Evolutionary conservation across 768 basidiomycete genomes (phyloP).

Genomic region (Leccinellum luteum): DNA sequence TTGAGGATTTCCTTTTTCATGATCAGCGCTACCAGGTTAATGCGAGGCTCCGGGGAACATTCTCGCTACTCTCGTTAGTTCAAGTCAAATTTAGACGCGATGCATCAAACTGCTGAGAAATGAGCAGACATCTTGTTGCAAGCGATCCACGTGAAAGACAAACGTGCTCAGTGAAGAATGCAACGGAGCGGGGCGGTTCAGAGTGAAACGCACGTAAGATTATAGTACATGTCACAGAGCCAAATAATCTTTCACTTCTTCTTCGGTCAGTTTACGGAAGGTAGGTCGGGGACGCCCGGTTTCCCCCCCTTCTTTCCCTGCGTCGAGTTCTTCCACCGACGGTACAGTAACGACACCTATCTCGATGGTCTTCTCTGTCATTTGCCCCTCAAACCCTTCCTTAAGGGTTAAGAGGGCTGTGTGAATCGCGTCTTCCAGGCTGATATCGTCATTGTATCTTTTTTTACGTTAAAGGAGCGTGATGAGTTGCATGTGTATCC

Average conservation of each 20-base stretch:
- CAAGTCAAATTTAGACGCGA: slow-evolving; percentile 8
- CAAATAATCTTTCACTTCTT: slow-evolving; percentile 96
- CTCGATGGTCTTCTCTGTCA: slow-evolving; percentile 99
- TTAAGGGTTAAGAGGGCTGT: slow-evolving; percentile 96
- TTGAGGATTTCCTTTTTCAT: slow-evolving; percentile 26
- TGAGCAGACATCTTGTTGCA: slow-evolving; percentile 1
- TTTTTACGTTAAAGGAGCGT: slow-evolving; percentile 41
- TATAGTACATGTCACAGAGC: slow-evolving; percentile 56
- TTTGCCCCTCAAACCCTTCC: slow-evolving; percentile 99
- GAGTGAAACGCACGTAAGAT: slow-evolving; percentile 32
- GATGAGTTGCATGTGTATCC: slow-evolving; percentile 15
- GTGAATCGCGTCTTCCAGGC: slow-evolving; percentile 97
- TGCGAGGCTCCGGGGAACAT: slow-evolving; percentile 7
- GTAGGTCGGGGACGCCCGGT: slow-evolving; percentile 77
- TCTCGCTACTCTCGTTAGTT: slow-evolving; percentile 8
- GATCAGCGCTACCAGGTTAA: slow-evolving; percentile 21
- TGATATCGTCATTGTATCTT: slow-evolving; percentile 99
- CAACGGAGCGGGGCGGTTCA: slow-evolving; percentile 9
- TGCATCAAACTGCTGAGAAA: slow-evolving; percentile 2
- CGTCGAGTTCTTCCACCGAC: slow-evolving; percentile 53
- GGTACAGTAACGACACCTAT: slow-evolving; percentile 95
- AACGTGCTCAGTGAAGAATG: slow-evolving; percentile 15
- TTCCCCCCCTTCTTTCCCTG: slow-evolving; percentile 64
- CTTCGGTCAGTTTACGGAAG: slow-evolving; percentile 93
- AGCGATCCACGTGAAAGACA: slow-evolving; percentile 9